Base-by-base conservation (phyloP, 2,329 filamentous ascomycete genomes). In the Pseudocercospora crystallina region DNA sequence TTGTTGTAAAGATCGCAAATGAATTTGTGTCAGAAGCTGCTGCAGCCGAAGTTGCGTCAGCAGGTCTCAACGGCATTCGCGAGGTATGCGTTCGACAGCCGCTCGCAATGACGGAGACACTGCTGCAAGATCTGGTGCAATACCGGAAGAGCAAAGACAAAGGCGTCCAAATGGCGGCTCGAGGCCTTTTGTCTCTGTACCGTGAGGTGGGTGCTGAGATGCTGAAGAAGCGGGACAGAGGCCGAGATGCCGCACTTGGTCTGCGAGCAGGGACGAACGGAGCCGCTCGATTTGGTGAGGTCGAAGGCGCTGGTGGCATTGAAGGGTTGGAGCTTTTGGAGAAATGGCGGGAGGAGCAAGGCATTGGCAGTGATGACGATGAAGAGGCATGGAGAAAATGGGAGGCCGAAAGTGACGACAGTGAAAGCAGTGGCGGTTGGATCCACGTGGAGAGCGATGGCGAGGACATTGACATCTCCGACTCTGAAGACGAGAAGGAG, bases 71-170 rank as follows among this genome's bases (percentile, higher is more conserved):
- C 69, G 87, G 90, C 11, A 97, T 99, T 59, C 84, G 94, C 43
- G 94, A 99, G 66, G 89, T 99, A 20, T 96, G 92, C 70, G 86
- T 85, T 2, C 82, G 94, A 57, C 94, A 99, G 66, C 92, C 94
- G 1, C 76, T 97, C n/a, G 91, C 91, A 5, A 97, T 99, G 88
- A 90, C 84, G 44, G 91, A 97, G 59, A 96, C 91, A 0, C 74
- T 99, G n/a, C 75, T 99, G 29, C 92, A 99, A 69, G 94, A 99
- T 76, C 74, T 99, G 45, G 90, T 97, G 8, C 87, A 94, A 76
- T 97, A 99, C 73, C 83, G 89, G 54, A 96, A 95, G 77, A 95
- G 89, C 67, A 99, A 99, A 69, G 94, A 99, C 67, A 99, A 97
- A 76, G 91, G 92, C 53, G 89, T 94, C n/a, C 91, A 95, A 82